A percentile compares a stretch with the other conserved stretches of the same genome.
Evolutionary conservation across 1,139 yeast species (phyloP).

Genomic region (Candida sojae): DNA sequence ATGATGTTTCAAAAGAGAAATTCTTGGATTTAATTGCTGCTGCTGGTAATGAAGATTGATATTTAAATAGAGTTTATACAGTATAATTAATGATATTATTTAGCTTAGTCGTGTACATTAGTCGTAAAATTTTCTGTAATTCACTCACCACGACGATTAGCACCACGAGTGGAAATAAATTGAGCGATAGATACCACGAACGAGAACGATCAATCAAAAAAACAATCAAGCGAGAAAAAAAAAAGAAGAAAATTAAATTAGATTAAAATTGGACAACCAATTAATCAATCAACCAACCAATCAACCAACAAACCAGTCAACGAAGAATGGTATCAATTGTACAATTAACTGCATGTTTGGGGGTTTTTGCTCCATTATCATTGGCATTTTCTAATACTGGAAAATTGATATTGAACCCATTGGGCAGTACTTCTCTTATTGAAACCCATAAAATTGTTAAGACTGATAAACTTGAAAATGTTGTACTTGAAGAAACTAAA

Average conservation of each 20-base stretch:
- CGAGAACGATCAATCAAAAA: no score
- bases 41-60: conserved; percentile 48
- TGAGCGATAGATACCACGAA: no score
- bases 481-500: conserved; percentile 17
- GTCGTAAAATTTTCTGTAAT: no score
- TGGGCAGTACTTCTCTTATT: no score
- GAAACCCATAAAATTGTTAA: background rate
- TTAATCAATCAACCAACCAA: background rate
- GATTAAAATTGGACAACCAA: background rate
- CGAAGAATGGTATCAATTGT: conserved; percentile 2
- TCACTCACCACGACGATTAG: no score
- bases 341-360: background rate
- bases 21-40: conserved; percentile 87
- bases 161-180: no score
- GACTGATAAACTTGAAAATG: conserved; percentile 2
- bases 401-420: conserved; percentile 21
- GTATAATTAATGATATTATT: no score
- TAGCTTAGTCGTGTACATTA: no score
- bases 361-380: conserved; percentile 12
- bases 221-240: no score
- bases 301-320: background rate
- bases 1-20: conserved; percentile 85
- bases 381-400: conserved; percentile 37
- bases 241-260: background rate
- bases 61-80: no score